These are phyloP conservation scores for Cucumis hystrix DNA, from an alignment of 306 rosid genomes.

Conservation along the genomic window DNA sequence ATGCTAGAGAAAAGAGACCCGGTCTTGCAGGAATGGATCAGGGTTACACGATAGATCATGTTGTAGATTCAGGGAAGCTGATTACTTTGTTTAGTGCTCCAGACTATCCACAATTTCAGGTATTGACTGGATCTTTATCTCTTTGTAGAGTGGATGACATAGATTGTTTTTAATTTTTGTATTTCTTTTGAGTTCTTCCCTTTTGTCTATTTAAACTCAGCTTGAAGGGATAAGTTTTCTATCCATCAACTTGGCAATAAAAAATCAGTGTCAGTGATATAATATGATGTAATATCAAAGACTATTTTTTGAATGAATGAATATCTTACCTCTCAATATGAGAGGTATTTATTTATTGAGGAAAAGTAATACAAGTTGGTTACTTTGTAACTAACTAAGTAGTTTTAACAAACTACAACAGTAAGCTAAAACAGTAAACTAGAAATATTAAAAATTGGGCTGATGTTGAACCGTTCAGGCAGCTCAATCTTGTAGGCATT, in stretches of 20 bases:
- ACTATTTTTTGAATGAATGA: too few species aligned
- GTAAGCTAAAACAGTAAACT: too few species aligned
- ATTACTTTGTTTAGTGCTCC: constrained; percentile 88
- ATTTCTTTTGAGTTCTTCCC: background rate
- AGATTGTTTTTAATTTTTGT: background rate
- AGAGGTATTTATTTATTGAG: too few species aligned
- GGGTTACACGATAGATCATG: constrained; percentile 83
- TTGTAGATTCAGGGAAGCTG: constrained; percentile 81
- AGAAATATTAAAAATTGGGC: too few species aligned
- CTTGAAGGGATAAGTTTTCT: background rate
- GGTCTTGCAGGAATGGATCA: constrained; percentile 66
- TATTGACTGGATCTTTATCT: constrained; percentile 4
- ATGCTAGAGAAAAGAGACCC: constrained; percentile 83
- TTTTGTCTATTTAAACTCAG: background rate
- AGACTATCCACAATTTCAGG: constrained; percentile 96
- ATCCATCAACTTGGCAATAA: background rate
- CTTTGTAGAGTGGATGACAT: background rate
- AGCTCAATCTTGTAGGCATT: too few species aligned
- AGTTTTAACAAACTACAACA: too few species aligned
- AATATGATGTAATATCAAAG: too few species aligned
- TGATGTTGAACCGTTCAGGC: too few species aligned
- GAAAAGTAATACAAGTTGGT: too few species aligned
- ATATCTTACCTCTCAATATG: too few species aligned
- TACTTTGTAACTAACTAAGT: too few species aligned
- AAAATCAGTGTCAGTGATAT: background rate